Base-by-base conservation (phyloP, 495 filamentous ascomycete genomes). In the Xylaria intraflava region DNA sequence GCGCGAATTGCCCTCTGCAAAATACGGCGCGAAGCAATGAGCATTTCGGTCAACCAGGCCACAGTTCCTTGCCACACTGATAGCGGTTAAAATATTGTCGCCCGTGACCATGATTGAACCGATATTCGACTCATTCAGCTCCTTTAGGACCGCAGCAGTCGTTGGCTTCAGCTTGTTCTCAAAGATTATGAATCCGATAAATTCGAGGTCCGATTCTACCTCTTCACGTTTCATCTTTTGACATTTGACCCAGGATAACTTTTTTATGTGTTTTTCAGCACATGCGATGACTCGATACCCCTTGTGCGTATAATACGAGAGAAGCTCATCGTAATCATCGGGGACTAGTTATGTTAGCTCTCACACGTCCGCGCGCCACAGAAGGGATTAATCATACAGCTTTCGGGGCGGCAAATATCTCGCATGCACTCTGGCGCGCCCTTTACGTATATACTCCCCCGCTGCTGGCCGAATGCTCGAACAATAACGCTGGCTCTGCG, bases 211-310 rank as follows among this genome's bases (percentile, higher is more conserved):
- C 2, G 78, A 83, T 66, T 99, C 94, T 16, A 87, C 90, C 38
- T 95, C 86, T 11, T 79, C 68, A 11, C 94, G 86, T 49, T 83
- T 88, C 83, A 97, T 89, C 70, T 93, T 95, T 64, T 96, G 90
- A 11, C 89, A 85, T 66, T 90, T 95, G 51, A 92, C 83, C 93
- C 90, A 96, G 58, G 85, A 90, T 17, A 96, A 73, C 59, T 88
- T 93, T 42, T 77, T 78, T 46, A 96, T 81, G 62, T 92, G 85
- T 69, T 89, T 95, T 3, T 87, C 87, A 3, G 94, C 94, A 66
- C 91, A 96, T 2, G 84, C 94, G 69, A 99, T 99, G n/a, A 99
- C 94, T 57, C 94, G 84, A 68, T 89, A 99, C 31, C 94, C 94
- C 59, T 89, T 83, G 58, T 96, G 90, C 1, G 94, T 97, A 68